Conservation (phyloP, 345 rosid species). For the Salix dunnii region DNA sequence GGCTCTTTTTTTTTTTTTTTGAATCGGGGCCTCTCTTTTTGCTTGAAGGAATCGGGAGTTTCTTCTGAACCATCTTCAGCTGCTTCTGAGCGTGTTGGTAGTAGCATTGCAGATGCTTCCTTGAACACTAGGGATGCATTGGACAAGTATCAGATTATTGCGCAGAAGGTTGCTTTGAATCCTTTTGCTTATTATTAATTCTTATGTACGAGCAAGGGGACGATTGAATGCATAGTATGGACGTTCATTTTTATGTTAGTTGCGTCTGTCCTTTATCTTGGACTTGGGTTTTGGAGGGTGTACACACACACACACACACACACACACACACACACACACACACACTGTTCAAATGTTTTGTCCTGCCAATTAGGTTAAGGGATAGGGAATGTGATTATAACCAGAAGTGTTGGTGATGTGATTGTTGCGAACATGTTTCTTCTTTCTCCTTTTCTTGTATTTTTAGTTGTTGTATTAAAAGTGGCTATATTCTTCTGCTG, state of each 20-base stretch:
- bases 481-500: slow-evolving; percentile 16
- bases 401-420: background rate
- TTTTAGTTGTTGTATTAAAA: background rate
- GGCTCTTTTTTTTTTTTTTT: slow-evolving; percentile 11
- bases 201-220: background rate
- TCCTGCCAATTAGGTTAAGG: background rate
- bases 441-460: background rate
- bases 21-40: slow-evolving; percentile 1
- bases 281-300: background rate
- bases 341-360: background rate
- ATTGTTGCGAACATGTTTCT: background rate
- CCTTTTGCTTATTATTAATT: background rate
- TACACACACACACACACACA: background rate
- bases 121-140: slow-evolving; percentile 83
- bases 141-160: slow-evolving; percentile 78
- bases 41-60: slow-evolving; percentile 44
- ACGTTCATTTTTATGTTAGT: background rate
- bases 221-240: background rate
- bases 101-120: slow-evolving; percentile 56
- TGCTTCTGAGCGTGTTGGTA: slow-evolving; percentile 59
- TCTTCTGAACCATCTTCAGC: slow-evolving; percentile 50
- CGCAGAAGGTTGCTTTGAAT: slow-evolving; percentile 61
- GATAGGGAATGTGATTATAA: background rate
- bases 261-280: background rate
- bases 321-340: accelerated